phyloP scores from a whole-genome alignment of 2,329 filamentous ascomycete genomes.

The Taxawa tesnikishii region DNA sequence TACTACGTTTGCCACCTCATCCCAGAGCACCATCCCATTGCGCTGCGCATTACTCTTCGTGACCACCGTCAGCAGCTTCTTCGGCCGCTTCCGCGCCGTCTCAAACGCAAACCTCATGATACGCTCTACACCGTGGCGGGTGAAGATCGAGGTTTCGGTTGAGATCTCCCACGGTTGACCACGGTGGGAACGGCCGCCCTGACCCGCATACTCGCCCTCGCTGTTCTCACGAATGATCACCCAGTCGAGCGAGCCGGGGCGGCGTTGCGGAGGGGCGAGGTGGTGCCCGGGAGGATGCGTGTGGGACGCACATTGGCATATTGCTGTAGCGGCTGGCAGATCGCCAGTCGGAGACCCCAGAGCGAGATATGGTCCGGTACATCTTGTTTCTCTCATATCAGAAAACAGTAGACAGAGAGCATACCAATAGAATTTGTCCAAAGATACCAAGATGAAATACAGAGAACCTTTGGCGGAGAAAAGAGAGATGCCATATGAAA shows the following conservation, averaged over 20 bases:
- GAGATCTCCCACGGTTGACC: conserved; percentile 48
- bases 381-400: no score
- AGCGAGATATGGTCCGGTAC: conserved; percentile 46
- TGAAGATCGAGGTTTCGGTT: conserved; percentile 54
- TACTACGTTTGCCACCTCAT: conserved; percentile 46
- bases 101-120: conserved; percentile 54
- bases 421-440: neutral
- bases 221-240: conserved; percentile 56
- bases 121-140: conserved; percentile 44
- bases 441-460: conserved; percentile 1
- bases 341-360: conserved; percentile 43
- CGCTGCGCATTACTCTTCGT: conserved; percentile 56
- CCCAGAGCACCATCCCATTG: conserved; percentile 58
- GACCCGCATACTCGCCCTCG: conserved; percentile 54
- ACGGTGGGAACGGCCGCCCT: conserved; percentile 49
- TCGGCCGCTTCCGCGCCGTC: conserved; percentile 41
- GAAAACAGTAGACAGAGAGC: no score
- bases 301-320: conserved; percentile 49
- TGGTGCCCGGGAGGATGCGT: conserved; percentile 47
- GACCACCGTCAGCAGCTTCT: conserved; percentile 49
- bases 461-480: no score
- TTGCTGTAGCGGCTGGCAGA: conserved; percentile 43
- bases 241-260: conserved; percentile 51
- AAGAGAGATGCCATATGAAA: no score
- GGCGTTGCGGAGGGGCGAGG: conserved; percentile 42